Percentiles rank a stretch among this genome's conserved stretches.
Conservation (phyloP, 2,329 filamentous ascomycete genomes). For the Penicillium sp. region DNA sequence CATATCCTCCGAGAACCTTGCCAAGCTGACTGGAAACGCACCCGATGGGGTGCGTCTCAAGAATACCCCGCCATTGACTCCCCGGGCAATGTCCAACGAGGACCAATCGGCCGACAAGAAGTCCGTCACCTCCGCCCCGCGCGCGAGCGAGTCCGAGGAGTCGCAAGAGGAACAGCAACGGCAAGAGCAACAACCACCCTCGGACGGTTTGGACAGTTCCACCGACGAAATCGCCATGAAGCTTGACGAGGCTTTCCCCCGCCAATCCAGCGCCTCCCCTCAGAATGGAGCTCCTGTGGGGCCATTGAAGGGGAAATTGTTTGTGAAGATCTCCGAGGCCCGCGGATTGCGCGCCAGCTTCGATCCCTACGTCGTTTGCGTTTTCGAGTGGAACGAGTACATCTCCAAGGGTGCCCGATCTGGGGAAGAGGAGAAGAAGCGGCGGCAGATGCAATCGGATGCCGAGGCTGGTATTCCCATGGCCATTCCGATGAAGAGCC, state of each 20-base stretch:
- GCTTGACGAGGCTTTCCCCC: conserved; percentile 45
- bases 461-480: conserved; percentile 80
- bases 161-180: conserved; percentile 18
- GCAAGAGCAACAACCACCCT: conserved; percentile 18
- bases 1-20: conserved; percentile 52
- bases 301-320: conserved; percentile 82
- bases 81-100: conserved; percentile 79
- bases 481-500: conserved; percentile 95
- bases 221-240: conserved; percentile 46
- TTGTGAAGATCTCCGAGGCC: conserved; percentile 86
- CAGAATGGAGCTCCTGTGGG: conserved; percentile 67
- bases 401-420: conserved; percentile 84
- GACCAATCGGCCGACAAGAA: conserved; percentile 46
- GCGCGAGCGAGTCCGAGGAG: conserved; percentile 14
- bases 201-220: conserved; percentile 36
- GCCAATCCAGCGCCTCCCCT: conserved; percentile 34
- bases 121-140: conserved; percentile 30
- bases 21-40: conserved; percentile 82
- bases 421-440: conserved; percentile 66
- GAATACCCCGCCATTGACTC: conserved; percentile 91
- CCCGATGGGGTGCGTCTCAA: conserved; percentile 68
- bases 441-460: conserved; percentile 61
- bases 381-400: conserved; percentile 95
- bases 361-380: conserved; percentile 93
- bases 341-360: conserved; percentile 79